Conservation (phyloP, 495 filamentous ascomycete species). For the Filosporella fistucella region DNA sequence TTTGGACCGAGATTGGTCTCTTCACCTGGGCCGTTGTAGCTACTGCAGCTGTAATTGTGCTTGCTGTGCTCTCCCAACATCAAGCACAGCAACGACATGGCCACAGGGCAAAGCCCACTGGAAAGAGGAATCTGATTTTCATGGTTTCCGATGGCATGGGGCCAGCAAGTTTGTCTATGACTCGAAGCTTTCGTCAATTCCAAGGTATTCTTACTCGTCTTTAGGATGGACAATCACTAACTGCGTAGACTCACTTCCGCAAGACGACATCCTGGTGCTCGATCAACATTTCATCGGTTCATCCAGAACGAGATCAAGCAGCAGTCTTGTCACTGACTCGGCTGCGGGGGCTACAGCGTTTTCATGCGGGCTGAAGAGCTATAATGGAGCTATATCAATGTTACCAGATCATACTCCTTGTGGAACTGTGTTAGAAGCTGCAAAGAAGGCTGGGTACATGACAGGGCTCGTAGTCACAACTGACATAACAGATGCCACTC, state of each 20-base stretch:
- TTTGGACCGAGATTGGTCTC: slow-evolving; percentile 56
- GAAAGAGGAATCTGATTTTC: slow-evolving; percentile 91
- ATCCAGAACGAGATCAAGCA: slow-evolving; percentile 78
- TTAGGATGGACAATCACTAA: background rate
- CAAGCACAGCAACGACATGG: slow-evolving; percentile 27
- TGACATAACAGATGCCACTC: slow-evolving; percentile 94
- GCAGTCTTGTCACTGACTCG: slow-evolving; percentile 84
- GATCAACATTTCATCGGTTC: slow-evolving; percentile 86
- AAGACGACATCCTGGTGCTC: slow-evolving; percentile 66
- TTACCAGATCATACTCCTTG: slow-evolving; percentile 81
- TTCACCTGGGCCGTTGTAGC: slow-evolving; percentile 89
- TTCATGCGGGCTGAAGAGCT: slow-evolving; percentile 85
- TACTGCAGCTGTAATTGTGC: slow-evolving; percentile 69
- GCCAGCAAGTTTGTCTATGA: slow-evolving; percentile 80
- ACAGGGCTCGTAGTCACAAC: slow-evolving; percentile 96
- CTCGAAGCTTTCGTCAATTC: slow-evolving; percentile 74
- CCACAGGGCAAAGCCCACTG: slow-evolving; percentile 24
- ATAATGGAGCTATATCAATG: slow-evolving; percentile 92
- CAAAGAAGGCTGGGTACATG: slow-evolving; percentile 83
- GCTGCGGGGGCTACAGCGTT: slow-evolving; percentile 96
- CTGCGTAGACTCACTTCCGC: background rate
- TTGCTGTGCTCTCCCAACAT: slow-evolving; percentile 72
- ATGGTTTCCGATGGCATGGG: slow-evolving; percentile 99
- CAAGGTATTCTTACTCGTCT: slow-evolving; percentile 52
- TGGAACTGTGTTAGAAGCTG: slow-evolving; percentile 91